Evolutionary conservation across 2,329 filamentous ascomycete species (phyloP).

Genomic region (Ilyonectria sp.): DNA sequence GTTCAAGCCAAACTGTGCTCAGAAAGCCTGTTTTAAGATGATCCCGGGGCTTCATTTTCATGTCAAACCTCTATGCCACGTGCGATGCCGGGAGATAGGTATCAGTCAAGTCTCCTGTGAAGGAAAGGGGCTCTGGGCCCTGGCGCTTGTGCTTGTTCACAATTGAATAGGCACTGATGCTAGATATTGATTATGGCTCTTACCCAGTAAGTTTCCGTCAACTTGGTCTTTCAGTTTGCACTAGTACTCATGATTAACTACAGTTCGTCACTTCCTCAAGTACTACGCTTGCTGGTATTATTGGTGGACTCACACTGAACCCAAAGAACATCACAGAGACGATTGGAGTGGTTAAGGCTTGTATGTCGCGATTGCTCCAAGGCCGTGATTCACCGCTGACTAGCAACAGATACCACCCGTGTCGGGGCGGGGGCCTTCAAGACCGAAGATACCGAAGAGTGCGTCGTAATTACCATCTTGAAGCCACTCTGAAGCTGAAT

Average conservation of each 20-base stretch:
- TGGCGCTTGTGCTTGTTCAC: slow-evolving; percentile 37
- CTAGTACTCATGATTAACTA: slow-evolving; percentile 36
- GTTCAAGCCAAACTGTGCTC: slow-evolving; percentile 23
- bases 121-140: slow-evolving; percentile 38
- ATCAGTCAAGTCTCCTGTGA: slow-evolving; percentile 34
- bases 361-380: slow-evolving; percentile 52
- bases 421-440: slow-evolving; percentile 77
- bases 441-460: slow-evolving; percentile 68
- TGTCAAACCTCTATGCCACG: slow-evolving; percentile 29
- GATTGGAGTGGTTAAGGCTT: slow-evolving; percentile 79
- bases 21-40: slow-evolving; percentile 24
- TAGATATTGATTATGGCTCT: slow-evolving; percentile 72
- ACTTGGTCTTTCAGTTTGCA: slow-evolving; percentile 31
- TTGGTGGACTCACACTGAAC: slow-evolving; percentile 74
- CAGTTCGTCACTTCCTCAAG: slow-evolving; percentile 70
- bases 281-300: slow-evolving; percentile 67
- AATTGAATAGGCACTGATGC: slow-evolving; percentile 66
- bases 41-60: slow-evolving; percentile 29
- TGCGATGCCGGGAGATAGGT: slow-evolving; percentile 23
- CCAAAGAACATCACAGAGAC: slow-evolving; percentile 72
- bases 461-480: slow-evolving; percentile 36
- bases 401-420: slow-evolving; percentile 70
- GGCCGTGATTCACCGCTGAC: slow-evolving; percentile 37
- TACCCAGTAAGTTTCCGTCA: slow-evolving; percentile 49
- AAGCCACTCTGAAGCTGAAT: slow-evolving; percentile 42